These are phyloP conservation scores for Leavenworthia alabamica DNA, from an alignment of 345 rosid species.

Conservation along the genomic window DNA sequence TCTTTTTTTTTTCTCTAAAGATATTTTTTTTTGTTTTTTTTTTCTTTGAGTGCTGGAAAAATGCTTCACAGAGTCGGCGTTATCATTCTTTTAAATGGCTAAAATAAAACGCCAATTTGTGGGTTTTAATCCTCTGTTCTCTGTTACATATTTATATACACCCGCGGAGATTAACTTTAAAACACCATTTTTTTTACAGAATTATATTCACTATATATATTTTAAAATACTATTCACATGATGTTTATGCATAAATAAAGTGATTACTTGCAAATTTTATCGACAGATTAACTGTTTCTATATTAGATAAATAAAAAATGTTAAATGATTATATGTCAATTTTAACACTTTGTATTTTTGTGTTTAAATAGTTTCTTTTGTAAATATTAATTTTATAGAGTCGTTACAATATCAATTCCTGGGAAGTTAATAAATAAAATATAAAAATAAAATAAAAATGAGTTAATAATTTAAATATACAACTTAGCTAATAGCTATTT, in stretches of 20 bases:
- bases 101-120: slow-evolving; percentile 23
- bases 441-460: not conserved
- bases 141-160: slow-evolving; percentile 7
- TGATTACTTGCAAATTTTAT: too few relatives aligned
- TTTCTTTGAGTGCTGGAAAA: not conserved
- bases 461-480: not conserved
- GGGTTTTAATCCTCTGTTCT: slow-evolving; percentile 29
- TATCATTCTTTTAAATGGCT: slow-evolving; percentile 30
- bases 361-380: not conserved
- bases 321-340: not conserved
- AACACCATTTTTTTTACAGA: not conserved
- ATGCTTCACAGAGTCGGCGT: slow-evolving; percentile 31
- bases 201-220: not conserved
- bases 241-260: not conserved
- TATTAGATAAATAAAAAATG: not conserved
- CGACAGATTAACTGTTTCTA: not conserved
- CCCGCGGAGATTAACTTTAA: not conserved
- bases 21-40: not conserved
- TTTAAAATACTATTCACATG: not conserved
- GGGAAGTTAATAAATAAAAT: not conserved
- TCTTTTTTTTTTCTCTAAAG: not conserved
- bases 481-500: not conserved
- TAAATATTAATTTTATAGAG: not conserved
- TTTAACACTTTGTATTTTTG: not conserved
- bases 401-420: not conserved